Base-by-base conservation (phyloP, 768 basidiomycete genomes). In the Ramaria rubella region DNA sequence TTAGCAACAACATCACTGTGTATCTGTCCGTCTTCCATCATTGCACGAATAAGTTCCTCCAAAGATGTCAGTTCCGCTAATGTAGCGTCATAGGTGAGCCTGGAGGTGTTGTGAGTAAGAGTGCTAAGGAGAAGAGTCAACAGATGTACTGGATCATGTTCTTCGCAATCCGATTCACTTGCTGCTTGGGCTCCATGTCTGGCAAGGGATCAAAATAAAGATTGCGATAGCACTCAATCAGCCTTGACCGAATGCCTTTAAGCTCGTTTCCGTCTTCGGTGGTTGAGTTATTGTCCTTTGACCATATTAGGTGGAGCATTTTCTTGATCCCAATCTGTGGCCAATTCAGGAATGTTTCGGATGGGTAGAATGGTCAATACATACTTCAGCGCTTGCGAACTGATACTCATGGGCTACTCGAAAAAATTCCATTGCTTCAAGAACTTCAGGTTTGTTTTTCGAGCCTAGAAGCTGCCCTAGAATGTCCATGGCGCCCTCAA, bases 281-380 rank as follows among this genome's bases (percentile, higher is more conserved):
- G n/a, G 87, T 82, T 23, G 81, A 77, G 50, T 73, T 87, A 65
- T 92, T 92, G 65, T 99, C 95, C 67, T 98, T 98, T 26, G 82
- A 81, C 96, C 96, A 98, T 62, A 99, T 90, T 24, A 99, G 76
- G 68, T 98, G 96, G 14, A 99, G 68, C 95, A 98, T 97, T 65
- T 86, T 91, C 75, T 89, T 93, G 65, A 99, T 86, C 0, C 96
- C 96, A 14, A 72, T 70, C 92, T 95, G 61, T 30, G 44, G 50
- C 19, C 4, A 29, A 38, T 15, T 46, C 12, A 5, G 27, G 21
- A 46, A 30, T n/a, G n/a, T n/a, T n/a, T n/a, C n/a, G n/a, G n/a
- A 12, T 9, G 26, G 14, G 45, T 21, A 42, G 26, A 48, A 31
- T 11, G 31, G 51, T n/a, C 19, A 14, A 1, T 12, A 3, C 76